These are phyloP conservation scores for Odontarrhena argentea DNA, from an alignment of 345 rosid species.

Conservation along the genomic window DNA sequence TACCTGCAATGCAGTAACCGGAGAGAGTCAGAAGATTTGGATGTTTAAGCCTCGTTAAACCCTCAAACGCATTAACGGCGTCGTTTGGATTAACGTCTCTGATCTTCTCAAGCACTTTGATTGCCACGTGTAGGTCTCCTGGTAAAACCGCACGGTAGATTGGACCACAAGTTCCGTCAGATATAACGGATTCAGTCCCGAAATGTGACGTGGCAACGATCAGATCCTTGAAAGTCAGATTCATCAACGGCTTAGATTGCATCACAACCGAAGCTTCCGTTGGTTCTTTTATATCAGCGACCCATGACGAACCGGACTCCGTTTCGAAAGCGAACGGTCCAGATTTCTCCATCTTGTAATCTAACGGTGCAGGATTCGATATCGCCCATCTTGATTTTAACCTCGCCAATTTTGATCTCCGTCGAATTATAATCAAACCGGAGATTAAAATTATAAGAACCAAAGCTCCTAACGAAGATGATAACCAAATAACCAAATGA, in stretches of 20 bases:
- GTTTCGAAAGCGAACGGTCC: slow-evolving; percentile 95
- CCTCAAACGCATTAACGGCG: slow-evolving; percentile 64
- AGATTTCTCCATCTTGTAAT: slow-evolving; percentile 76
- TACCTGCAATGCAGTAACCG: slow-evolving; percentile 98
- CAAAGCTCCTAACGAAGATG: slow-evolving; percentile 50
- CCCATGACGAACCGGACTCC: slow-evolving; percentile 90
- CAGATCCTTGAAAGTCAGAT: slow-evolving; percentile 83
- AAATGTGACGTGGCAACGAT: slow-evolving; percentile 94
- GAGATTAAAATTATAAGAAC: slow-evolving; percentile 34
- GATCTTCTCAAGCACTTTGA: slow-evolving; percentile 81
- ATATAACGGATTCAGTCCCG: slow-evolving; percentile 76
- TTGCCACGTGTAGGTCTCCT: slow-evolving; percentile 89
- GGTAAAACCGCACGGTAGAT: slow-evolving; percentile 80
- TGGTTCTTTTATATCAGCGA: slow-evolving; percentile 88
- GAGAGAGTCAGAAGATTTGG: slow-evolving; percentile 79
- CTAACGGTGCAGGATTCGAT: slow-evolving; percentile 65
- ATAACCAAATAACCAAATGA: slow-evolving; percentile 47
- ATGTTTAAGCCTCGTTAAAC: slow-evolving; percentile 72
- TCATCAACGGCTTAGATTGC: slow-evolving; percentile 88
- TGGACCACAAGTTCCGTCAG: slow-evolving; percentile 85
- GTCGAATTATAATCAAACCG: slow-evolving; percentile 35
- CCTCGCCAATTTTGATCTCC: slow-evolving; percentile 44
- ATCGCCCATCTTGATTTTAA: slow-evolving; percentile 81
- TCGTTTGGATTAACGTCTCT: slow-evolving; percentile 54
- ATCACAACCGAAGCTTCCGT: slow-evolving; percentile 78